Evolutionary conservation across 164 flowering plant species (phyloP), one percentile per base, ranked within the genome.

Genomic region (Amborella trichopoda): DNA sequence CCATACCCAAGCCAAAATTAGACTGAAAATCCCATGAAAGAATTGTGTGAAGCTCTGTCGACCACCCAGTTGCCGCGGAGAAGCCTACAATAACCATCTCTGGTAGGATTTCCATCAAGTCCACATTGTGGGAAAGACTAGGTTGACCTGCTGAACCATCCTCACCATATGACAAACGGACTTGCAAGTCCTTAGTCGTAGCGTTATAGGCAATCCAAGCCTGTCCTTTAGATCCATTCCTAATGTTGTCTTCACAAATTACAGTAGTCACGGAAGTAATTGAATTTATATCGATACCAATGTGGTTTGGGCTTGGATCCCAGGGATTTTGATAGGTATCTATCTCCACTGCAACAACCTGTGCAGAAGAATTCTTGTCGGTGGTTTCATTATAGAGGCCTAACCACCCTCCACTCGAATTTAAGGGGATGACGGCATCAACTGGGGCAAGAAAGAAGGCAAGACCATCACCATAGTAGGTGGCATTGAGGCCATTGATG

Each of bases 371-470:
- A 1, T 14, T 18, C 23, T 45, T 22, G 10, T 43, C 37, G 13
- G 44, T 42, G 1, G 40, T 50, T 4, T 55, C 23, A 59, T 60
- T 65, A 45, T 64, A 64, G 1, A 80, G 55, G 26, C 80, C 83
- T 1, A 77, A 53, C 19, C 21, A 63, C 0, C 72, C 70, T 23
- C 75, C 76, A 2, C 6, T 34, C 0, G 71, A 65, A 26, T 69
- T 58, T 1, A 40, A 54, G 0, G 81, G 75, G n/a, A n/a, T n/a
- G n/a, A n/a, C n/a, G n/a, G n/a, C n/a, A n/a, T 37, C 48, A 1
- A 3, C n/a, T 3, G 74, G 68, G 3, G 79, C 79, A 3, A 81
- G 53, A 48, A 76, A 81, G 60, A 78, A 81, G 10, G 71, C 66
- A 0, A 79, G 40, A n/a, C 86, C 86, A 44, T 72, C 79, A 3